phyloP scores from a whole-genome alignment of 495 filamentous ascomycete genomes.

The Cairneyella variabilis region DNA sequence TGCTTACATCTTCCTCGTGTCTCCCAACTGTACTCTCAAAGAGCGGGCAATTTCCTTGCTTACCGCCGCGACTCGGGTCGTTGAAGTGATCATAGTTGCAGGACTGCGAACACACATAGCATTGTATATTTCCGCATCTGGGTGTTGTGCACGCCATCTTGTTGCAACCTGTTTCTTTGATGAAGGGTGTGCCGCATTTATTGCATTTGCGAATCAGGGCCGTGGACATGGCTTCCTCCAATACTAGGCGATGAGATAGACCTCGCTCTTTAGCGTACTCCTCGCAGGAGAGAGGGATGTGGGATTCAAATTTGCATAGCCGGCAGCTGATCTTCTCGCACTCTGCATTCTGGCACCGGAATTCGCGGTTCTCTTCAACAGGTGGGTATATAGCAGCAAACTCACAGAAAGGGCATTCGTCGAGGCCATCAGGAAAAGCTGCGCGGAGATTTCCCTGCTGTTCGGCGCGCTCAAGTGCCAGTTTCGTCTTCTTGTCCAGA shows the following conservation, averaged over 20 bases:
- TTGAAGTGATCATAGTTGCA: slow-evolving; percentile 51
- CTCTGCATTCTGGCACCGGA: slow-evolving; percentile 62
- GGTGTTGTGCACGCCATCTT: slow-evolving; percentile 65
- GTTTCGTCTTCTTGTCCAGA: slow-evolving; percentile 48
- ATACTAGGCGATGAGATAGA: slow-evolving; percentile 53
- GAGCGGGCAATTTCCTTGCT: slow-evolving; percentile 55
- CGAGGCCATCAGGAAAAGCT: slow-evolving; percentile 63
- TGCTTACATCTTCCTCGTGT: slow-evolving; percentile 61
- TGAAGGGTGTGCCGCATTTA: slow-evolving; percentile 53
- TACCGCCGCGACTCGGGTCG: slow-evolving; percentile 39
- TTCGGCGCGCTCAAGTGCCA: slow-evolving; percentile 64
- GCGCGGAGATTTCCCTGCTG: slow-evolving; percentile 61
- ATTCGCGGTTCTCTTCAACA: slow-evolving; percentile 67
- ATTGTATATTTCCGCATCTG: slow-evolving; percentile 57
- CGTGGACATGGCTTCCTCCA: slow-evolving; percentile 82
- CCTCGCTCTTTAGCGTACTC: slow-evolving; percentile 61
- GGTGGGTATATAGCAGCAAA: slow-evolving; percentile 71
- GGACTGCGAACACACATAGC: slow-evolving; percentile 69
- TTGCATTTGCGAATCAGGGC: slow-evolving; percentile 78
- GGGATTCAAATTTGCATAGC: slow-evolving; percentile 64
- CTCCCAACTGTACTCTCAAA: slow-evolving; percentile 60
- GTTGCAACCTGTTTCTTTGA: slow-evolving; percentile 82
- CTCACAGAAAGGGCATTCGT: slow-evolving; percentile 76
- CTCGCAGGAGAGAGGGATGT: slow-evolving; percentile 71
- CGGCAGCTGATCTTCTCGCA: slow-evolving; percentile 71